A percentile compares a stretch with the other conserved stretches of the same genome.
phyloP scores from a whole-genome alignment of 192 early-diverging fungal genomes.

The Cladochytrium replicatum region DNA sequence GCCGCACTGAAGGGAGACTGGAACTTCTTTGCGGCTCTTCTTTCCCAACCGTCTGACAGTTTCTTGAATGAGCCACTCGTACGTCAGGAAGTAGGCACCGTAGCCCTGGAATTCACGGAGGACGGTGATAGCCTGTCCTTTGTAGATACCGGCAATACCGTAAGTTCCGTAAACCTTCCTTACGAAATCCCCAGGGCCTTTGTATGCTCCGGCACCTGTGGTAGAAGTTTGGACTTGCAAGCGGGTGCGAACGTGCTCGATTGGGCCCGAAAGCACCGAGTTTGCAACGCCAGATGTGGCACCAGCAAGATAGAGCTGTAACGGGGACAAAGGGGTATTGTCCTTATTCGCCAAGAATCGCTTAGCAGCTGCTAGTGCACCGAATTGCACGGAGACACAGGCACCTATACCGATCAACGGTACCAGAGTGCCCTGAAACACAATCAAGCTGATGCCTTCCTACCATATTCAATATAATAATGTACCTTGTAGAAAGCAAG shows the following conservation, averaged over 20 bases:
- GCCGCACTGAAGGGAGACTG: constrained; percentile 67
- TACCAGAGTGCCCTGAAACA: constrained; percentile 67
- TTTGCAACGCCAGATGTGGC: constrained; percentile 81
- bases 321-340: constrained; percentile 40
- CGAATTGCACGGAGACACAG: constrained; percentile 97
- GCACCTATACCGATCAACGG: constrained; percentile 89
- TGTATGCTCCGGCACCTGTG: constrained; percentile 17
- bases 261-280: constrained; percentile 78
- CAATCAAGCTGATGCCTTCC: constrained; percentile 3
- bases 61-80: constrained; percentile 81
- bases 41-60: constrained; percentile 40
- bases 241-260: constrained; percentile 92
- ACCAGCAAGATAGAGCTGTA: constrained; percentile 80
- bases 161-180: constrained; percentile 63
- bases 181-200: constrained; percentile 75
- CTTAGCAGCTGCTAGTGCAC: constrained; percentile 80
- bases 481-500: constrained; percentile 75
- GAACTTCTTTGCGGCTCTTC: constrained; percentile 46
- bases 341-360: constrained; percentile 59
- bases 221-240: constrained; percentile 79
- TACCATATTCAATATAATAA: neutral
- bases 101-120: constrained; percentile 87
- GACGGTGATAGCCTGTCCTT: constrained; percentile 80
- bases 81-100: constrained; percentile 86
- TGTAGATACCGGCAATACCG: constrained; percentile 76